phyloP scores from a whole-genome alignment of 2,329 filamentous ascomycete genomes.

The Boeremia exigua region DNA sequence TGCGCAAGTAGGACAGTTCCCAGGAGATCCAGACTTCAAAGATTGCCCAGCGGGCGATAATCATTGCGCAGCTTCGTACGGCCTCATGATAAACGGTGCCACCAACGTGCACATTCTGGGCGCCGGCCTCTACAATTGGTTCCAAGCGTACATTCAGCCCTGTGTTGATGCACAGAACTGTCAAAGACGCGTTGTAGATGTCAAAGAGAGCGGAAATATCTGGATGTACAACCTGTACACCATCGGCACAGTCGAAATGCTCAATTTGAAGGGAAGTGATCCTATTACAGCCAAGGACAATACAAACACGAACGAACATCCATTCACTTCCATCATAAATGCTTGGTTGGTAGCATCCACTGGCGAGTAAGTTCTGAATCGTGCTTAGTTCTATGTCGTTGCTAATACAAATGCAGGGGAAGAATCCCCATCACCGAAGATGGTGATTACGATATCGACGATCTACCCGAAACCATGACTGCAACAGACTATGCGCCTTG shows the following conservation, averaged over 20 bases:
- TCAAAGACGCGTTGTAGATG: background rate
- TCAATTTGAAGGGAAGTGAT: background rate
- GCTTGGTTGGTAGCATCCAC: background rate
- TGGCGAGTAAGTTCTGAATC: background rate
- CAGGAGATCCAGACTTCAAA: background rate
- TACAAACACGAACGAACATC: background rate
- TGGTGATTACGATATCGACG: background rate
- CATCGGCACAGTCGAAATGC: background rate
- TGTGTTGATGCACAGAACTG: slow-evolving; percentile 1
- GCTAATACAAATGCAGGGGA: background rate
- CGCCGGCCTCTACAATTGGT: slow-evolving; percentile 3
- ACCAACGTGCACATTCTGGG: background rate
- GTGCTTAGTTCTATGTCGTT: too few species aligned
- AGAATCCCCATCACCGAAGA: background rate
- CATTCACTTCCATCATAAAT: background rate
- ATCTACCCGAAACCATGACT: background rate
- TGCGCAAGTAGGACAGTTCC: background rate
- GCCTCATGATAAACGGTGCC: background rate
- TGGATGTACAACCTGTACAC: background rate
- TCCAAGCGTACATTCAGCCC: background rate
- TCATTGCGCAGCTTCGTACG: slow-evolving; percentile 4
- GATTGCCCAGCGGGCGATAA: background rate
- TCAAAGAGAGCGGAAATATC: background rate
- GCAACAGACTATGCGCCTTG: background rate
- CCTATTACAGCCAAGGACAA: background rate